Evolutionary conservation across 495 filamentous ascomycete species (phyloP), one percentile per base, ranked within the genome.

Genomic region (Glarea lozoyensis): DNA sequence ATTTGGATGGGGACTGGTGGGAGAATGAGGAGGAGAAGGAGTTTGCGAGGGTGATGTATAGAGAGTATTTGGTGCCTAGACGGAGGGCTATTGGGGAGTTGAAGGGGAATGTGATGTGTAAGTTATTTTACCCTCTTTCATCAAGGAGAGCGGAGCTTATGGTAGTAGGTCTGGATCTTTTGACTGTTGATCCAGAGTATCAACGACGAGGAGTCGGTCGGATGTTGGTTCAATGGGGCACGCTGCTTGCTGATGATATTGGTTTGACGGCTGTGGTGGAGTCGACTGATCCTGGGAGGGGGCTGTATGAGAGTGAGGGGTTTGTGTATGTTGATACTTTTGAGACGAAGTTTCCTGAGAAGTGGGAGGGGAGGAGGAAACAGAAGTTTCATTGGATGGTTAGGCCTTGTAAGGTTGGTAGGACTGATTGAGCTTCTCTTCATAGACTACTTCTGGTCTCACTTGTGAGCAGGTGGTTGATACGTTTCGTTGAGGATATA

Each of bases 311-410:
- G 17, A 13, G 12, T 16, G 31, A 34, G 31, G 31, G 31, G 4
- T 34, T 34, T 13, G 17, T 13, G n/a, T 34, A 13, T 34, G n/a
- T 13, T 34, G n/a, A 34, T 34, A 11, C 12, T 7, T 34, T 11
- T 6, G 6, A 34, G n/a, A 34, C 31, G 31, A 34, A 16, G 17
- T 16, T 34, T 34, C 25, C 25, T 7, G 31, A 13, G 31, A 34
- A 34, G 17, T 34, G 31, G 31, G 31, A 34, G 31, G 31, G n/a
- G 17, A 34, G 4, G 6, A 34, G n/a, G n/a, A 34, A 34, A 16
- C 31, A 34, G n/a, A 13, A 34, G 31, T 34, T 34, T 13, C n/a
- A 13, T 6, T 34, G 31, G 31, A 34, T 34, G 31, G 31, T 34
- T 11, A 34, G 31, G n/a, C n/a, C 31, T 34, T 29, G 25, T 29